Evolutionary conservation across 257 asterid genomes (phyloP), one percentile per base, ranked within the genome.

Genomic region (Datura wrightii): DNA sequence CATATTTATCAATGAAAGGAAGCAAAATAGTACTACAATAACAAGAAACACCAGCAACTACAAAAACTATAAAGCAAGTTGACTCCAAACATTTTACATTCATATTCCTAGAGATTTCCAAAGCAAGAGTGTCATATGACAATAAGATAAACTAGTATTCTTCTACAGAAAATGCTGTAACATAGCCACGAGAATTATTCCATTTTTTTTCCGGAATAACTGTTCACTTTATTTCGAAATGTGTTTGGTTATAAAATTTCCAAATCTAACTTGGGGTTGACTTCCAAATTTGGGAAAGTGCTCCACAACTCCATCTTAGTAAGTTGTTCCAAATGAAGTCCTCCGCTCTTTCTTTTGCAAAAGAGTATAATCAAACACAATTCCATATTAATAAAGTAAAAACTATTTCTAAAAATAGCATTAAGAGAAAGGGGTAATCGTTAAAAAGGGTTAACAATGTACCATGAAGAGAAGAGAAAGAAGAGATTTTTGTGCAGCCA

Each of bases 401-500:
- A n/a, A n/a, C n/a, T 24, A 24, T 24, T 24, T 24, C 60, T 19
- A 39, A 69, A 69, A 69, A 16, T 69, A n/a, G 1, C 11, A 24
- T 1, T 11, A 48, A 24, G 13, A 37, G 48, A 15, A 65, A 71
- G 10, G 10, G 34, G 5, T 16, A 59, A 5, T 62, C 63, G 24
- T 63, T 5, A 84, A 87, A 24, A 39, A 85, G 89, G 86, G 76
- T 18, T 18, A 9, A 41, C 62, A 85, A 80, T 60, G 19, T 90
- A 90, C 91, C 94, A 86, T 76, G 24, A 90, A 55, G 80, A 91
- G 86, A 83, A 90, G 83, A 87, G 83, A 86, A 84, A 84, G 56
- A 67, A 83, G 66, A 72, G 87, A 87, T 2, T 31, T 84, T 69
- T 86, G 90, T 81, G 86, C 80, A 46, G 88, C 87, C 70, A 83